Evolutionary conservation across 1,284 basidiomycete species (phyloP).

Genomic region (Cystobasidium pallidum): DNA sequence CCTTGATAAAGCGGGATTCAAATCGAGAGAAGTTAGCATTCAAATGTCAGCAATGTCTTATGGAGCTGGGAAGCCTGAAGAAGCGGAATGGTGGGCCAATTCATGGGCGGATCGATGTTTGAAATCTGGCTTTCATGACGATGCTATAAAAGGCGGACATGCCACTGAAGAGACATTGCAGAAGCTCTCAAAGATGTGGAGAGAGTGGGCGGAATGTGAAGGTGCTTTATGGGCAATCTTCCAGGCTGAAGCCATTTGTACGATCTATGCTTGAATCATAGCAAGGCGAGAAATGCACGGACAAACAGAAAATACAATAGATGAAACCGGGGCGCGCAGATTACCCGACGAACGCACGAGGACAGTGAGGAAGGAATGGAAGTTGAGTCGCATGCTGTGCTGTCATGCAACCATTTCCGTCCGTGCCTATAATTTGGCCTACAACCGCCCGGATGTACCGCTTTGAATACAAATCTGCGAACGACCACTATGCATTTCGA

Average conservation of each 20-base stretch:
- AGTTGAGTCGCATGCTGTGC: too few relatives aligned
- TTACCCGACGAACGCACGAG: too few relatives aligned
- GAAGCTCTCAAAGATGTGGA: conserved; percentile 35
- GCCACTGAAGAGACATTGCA: conserved; percentile 35
- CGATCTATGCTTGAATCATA: neutral
- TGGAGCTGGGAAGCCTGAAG: conserved; percentile 20
- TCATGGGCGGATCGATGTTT: conserved; percentile 38
- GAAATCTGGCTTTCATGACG: conserved; percentile 32
- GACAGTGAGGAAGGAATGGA: too few relatives aligned
- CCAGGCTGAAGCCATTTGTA: conserved; percentile 40
- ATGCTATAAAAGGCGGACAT: conserved; percentile 32
- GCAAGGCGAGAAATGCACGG: too few relatives aligned
- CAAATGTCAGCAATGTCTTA: conserved; percentile 11
- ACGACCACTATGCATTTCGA: too few relatives aligned
- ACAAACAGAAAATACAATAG: neutral
- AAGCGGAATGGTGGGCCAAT: conserved; percentile 43
- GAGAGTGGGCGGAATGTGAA: conserved; percentile 27
- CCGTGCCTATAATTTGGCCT: too few relatives aligned
- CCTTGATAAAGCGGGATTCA: conserved; percentile 42
- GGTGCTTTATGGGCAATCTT: conserved; percentile 45
- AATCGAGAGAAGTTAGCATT: conserved; percentile 8
- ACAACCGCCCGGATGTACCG: too few relatives aligned
- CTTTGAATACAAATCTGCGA: too few relatives aligned
- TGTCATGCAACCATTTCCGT: too few relatives aligned
- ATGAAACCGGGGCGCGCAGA: too few relatives aligned